Evolutionary conservation across 2,329 filamentous ascomycete species (phyloP), one percentile per base, ranked within the genome.

Genomic region (Coniochaeta sp.): DNA sequence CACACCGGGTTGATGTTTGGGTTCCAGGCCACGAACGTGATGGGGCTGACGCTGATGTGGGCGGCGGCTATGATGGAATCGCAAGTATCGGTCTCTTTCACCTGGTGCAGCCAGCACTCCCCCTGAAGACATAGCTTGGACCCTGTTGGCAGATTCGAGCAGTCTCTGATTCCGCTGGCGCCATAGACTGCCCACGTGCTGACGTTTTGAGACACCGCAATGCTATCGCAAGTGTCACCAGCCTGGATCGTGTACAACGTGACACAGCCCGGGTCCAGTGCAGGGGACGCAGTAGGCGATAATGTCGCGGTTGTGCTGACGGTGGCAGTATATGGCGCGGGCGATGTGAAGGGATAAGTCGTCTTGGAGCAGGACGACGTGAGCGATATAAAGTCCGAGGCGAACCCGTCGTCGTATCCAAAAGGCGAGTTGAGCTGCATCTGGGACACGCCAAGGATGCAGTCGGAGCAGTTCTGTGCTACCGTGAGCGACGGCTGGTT

Each of bases 391-490:
- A 49, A 49, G 5, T 40, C 51, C n/a, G n/a, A 28, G 22, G 51
- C 51, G 22, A 40, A 48, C 6, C 18, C 45, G 14, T 27, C 45
- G 33, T 42, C 16, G 27, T 40, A 52, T 16, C 46, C 51, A 24
- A 52, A 52, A 2, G 51, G 45, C 7, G 51, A 52, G 51, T 48
- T 49, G 22, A 52, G 51, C 32, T 27, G 32, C 9, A 42, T 28
- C n/a, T 49, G 31, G 14, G 10, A 5, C 4, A 8, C 38, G 14
- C 32, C 26, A 8, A 52, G 51, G 4, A 24, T 14, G 33, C 51
- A 52, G 46, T 42, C 30, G 30, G 51, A 52, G 28, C 51, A 52
- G n/a, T 42, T 20, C 38, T 20, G 16, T 13, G 38, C 38, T 26
- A 16, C 38, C 16, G 38, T 42, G 7, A 26, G 38, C n/a, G 16